Percentiles rank a stretch among this genome's conserved stretches.
Evolutionary conservation across 2,329 filamentous ascomycete species (phyloP).

Genomic region (Pseudocercospora fijiensis): DNA sequence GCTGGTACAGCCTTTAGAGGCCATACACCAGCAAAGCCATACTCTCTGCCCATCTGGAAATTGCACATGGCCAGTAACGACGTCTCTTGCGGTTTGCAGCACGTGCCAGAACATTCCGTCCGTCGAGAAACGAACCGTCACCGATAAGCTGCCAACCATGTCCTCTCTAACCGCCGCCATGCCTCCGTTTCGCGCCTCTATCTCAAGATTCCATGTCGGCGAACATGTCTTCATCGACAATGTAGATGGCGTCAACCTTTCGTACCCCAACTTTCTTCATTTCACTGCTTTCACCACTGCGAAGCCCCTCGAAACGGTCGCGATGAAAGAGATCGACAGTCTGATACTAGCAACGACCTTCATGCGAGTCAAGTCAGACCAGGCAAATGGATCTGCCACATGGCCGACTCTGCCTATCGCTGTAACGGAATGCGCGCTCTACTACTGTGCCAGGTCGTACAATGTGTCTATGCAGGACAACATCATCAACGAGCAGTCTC

Average conservation of each 20-base stretch:
- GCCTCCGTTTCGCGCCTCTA: too few relatives aligned
- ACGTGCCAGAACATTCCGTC: too few relatives aligned
- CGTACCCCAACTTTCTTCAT: too few relatives aligned
- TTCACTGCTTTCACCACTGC: slow-evolving; percentile 14
- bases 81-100: slow-evolving; percentile 18
- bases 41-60: slow-evolving; percentile 17
- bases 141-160: not conserved
- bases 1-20: not conserved
- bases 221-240: slow-evolving; percentile 20
- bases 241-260: not conserved
- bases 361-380: not conserved
- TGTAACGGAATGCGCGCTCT: too few relatives aligned
- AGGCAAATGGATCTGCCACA: not conserved
- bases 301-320: not conserved
- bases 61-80: slow-evolving; percentile 11
- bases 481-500: too few relatives aligned
- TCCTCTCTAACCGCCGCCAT: not conserved
- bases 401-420: too few relatives aligned
- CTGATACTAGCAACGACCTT: slow-evolving; percentile 13
- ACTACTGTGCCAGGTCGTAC: too few relatives aligned
- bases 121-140: too few relatives aligned
- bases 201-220: slow-evolving; percentile 3
- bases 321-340: slow-evolving; percentile 7
- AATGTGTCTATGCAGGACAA: too few relatives aligned
- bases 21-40: slow-evolving; percentile 6